Conservation (phyloP, 306 rosid species). For the Malus fusca region DNA sequence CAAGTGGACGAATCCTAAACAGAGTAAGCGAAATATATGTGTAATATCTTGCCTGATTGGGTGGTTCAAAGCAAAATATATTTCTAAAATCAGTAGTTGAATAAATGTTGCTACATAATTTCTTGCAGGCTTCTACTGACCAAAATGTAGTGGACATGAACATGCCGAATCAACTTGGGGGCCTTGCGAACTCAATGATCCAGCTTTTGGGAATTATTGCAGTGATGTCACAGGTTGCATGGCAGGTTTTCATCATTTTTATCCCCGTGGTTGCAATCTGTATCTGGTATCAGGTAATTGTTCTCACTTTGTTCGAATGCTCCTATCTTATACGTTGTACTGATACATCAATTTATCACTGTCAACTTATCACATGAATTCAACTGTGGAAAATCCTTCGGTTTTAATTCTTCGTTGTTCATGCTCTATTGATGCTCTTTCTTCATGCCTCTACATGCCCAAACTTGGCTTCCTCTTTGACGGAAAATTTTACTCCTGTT, state of each 20-base stretch:
- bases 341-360: background rate
- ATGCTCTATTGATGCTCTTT: background rate
- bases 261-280: constrained; percentile 53
- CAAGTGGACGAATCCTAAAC: constrained; percentile 74
- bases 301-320: constrained; percentile 1
- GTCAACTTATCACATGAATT: background rate
- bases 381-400: background rate
- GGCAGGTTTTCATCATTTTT: constrained; percentile 74
- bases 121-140: constrained; percentile 67
- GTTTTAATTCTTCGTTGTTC: background rate
- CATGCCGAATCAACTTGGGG: constrained; percentile 34
- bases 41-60: background rate
- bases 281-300: constrained; percentile 66
- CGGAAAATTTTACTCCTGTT: no score
- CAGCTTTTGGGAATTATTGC: constrained; percentile 67
- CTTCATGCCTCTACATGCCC: background rate
- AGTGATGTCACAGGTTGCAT: constrained; percentile 76
- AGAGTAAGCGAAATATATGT: constrained; percentile 38
- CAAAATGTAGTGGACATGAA: constrained; percentile 56
- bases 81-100: background rate
- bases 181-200: constrained; percentile 43
- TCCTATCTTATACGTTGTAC: background rate
- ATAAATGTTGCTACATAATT: background rate
- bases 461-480: background rate
- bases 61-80: background rate